Evolutionary conservation across 805 yeast species (phyloP).

Genomic region (Clavispora vitiphila): DNA sequence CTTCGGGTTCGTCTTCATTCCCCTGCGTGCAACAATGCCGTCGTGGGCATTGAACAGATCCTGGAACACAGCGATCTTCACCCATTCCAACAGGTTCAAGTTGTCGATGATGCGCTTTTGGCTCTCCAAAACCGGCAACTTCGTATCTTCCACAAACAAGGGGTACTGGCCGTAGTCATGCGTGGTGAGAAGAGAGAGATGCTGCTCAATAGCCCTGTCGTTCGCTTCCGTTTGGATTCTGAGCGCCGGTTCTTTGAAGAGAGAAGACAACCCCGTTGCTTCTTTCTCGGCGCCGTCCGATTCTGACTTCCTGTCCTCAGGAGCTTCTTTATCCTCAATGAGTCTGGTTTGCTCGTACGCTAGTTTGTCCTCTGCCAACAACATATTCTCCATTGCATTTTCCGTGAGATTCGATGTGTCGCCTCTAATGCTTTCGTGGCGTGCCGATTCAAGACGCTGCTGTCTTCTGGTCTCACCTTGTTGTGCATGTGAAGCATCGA

Average conservation of each 20-base stretch:
- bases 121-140: constrained; percentile 34
- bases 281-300: neutral
- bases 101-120: constrained; percentile 42
- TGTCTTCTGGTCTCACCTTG: constrained; percentile 27
- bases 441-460: constrained; percentile 20
- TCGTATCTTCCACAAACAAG: constrained; percentile 26
- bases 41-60: constrained; percentile 80
- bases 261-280: neutral
- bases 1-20: constrained; percentile 44
- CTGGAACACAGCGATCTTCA: constrained; percentile 68
- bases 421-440: constrained; percentile 36
- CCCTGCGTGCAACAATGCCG: constrained; percentile 76
- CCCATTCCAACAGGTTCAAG: constrained; percentile 67
- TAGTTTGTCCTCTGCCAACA: constrained; percentile 33
- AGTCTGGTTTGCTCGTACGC: constrained; percentile 9
- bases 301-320: neutral
- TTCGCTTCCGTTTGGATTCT: constrained; percentile 21
- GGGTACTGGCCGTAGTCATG: constrained; percentile 21
- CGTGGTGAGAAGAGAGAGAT: constrained; percentile 14
- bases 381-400: constrained; percentile 31
- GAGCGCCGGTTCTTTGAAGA: constrained; percentile 6
- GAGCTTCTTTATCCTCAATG: constrained; percentile 14
- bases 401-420: constrained; percentile 36
- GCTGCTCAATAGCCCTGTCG: constrained; percentile 16
- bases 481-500: constrained; percentile 28